phyloP scores from a whole-genome alignment of 2,329 filamentous ascomycete species.

The Fusarium humuli region DNA sequence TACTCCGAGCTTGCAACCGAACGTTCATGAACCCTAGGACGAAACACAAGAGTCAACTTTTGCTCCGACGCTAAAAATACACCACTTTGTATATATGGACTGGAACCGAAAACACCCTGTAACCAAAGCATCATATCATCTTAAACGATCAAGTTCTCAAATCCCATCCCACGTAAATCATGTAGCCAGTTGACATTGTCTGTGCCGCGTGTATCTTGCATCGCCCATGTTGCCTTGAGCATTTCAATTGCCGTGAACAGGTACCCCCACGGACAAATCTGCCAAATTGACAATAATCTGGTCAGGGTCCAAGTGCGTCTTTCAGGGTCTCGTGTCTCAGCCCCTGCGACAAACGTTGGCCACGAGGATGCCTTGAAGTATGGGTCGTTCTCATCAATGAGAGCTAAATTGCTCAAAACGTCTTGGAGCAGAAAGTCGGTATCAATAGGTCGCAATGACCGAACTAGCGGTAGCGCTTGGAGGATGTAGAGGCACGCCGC shows the following conservation, averaged over 20 bases:
- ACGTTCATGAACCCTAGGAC: conserved; percentile 17
- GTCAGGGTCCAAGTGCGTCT: conserved; percentile 65
- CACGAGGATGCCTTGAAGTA: conserved; percentile 71
- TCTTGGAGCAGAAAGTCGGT: conserved; percentile 61
- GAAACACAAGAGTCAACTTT: conserved; percentile 30
- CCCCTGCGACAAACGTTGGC: conserved; percentile 69
- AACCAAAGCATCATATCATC: conserved; percentile 15
- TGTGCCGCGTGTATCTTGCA: conserved; percentile 52
- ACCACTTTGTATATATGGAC: conserved; percentile 22
- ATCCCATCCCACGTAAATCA: conserved; percentile 57
- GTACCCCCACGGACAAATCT: conserved; percentile 63
- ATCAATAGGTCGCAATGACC: conserved; percentile 53
- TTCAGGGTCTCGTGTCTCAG: conserved; percentile 61
- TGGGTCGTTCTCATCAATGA: conserved; percentile 60
- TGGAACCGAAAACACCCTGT: conserved; percentile 16
- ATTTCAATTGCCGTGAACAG: conserved; percentile 63
- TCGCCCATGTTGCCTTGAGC: conserved; percentile 60
- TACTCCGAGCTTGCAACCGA: conserved; percentile 23
- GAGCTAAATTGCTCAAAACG: conserved; percentile 62
- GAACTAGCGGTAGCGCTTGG: conserved; percentile 55
- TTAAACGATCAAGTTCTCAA: conserved; percentile 61
- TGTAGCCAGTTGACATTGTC: conserved; percentile 55
- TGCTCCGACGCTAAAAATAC: conserved; percentile 24
- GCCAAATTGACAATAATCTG: conserved; percentile 59
- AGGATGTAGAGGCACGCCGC: conserved; percentile 62